Conservation (phyloP, 257 asterid genomes). For the Henckelia pumila region DNA sequence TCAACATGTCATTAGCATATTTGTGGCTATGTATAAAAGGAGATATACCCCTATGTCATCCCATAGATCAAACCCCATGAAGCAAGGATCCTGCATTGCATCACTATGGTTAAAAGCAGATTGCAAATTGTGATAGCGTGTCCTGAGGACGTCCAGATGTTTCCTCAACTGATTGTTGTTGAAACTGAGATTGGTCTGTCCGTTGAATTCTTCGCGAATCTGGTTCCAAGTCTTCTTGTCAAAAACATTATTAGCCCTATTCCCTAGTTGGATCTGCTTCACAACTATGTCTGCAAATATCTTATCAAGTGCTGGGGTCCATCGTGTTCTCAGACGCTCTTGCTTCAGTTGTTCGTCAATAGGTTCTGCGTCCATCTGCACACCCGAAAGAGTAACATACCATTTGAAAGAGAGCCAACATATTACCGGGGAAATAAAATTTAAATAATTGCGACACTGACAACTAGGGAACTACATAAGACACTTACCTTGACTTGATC, state of each 20-base stretch:
- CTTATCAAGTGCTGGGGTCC: constrained; percentile 86
- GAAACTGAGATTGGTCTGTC: constrained; percentile 68
- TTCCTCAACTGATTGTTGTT: constrained; percentile 89
- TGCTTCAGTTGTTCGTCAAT: constrained; percentile 71
- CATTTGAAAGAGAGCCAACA: background rate
- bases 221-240: constrained; percentile 96
- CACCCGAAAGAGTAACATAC: background rate
- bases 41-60: constrained; percentile 75
- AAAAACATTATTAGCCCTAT: constrained; percentile 74
- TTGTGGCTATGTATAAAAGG: constrained; percentile 8
- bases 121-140: constrained; percentile 69
- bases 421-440: too few species aligned
- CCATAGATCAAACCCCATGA: constrained; percentile 83
- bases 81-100: constrained; percentile 63
- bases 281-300: constrained; percentile 84
- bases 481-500: constrained; percentile 36
- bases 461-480: constrained; percentile 2
- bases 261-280: constrained; percentile 72
- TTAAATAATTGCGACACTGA: too few species aligned
- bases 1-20: background rate
- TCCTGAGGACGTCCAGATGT: constrained; percentile 87
- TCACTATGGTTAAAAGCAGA: constrained; percentile 58
- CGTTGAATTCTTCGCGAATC: constrained; percentile 72
- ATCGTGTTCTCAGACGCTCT: constrained; percentile 86
- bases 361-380: constrained; percentile 69